phyloP scores from a whole-genome alignment of 2,329 filamentous ascomycete species.

The Thermothelomyces thermophilus region DNA sequence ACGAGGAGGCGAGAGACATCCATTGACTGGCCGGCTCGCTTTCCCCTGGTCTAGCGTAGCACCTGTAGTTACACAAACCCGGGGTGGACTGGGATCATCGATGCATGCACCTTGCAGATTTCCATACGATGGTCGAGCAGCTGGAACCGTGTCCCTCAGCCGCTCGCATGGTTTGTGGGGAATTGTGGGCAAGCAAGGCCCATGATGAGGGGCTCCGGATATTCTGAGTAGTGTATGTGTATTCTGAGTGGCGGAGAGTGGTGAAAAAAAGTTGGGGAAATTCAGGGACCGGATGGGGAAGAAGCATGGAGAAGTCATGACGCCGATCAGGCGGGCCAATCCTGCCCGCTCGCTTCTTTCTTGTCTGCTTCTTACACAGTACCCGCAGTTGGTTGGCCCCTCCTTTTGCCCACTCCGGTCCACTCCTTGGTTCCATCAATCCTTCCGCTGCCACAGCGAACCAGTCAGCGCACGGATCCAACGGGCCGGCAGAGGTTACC shows the following conservation, averaged over 20 bases:
- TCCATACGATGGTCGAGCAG: neutral
- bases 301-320: neutral
- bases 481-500: no score
- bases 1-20: neutral
- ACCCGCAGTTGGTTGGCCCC: no score
- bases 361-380: no score
- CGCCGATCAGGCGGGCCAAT: no score
- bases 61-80: neutral
- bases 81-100: neutral
- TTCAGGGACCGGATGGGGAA: conserved; percentile 7
- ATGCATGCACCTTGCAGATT: neutral
- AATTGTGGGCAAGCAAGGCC: neutral
- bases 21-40: neutral
- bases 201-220: conserved; percentile 1
- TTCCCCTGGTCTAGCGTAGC: neutral
- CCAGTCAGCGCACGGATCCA: no score
- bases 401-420: no score
- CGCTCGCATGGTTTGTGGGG: conserved; percentile 7
- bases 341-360: no score
- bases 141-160: neutral
- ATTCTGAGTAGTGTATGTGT: neutral
- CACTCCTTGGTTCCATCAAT: no score
- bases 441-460: no score
- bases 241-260: neutral
- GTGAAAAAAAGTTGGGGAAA: neutral